Conservation (phyloP, 768 basidiomycete genomes). For the Russula brevipes region DNA sequence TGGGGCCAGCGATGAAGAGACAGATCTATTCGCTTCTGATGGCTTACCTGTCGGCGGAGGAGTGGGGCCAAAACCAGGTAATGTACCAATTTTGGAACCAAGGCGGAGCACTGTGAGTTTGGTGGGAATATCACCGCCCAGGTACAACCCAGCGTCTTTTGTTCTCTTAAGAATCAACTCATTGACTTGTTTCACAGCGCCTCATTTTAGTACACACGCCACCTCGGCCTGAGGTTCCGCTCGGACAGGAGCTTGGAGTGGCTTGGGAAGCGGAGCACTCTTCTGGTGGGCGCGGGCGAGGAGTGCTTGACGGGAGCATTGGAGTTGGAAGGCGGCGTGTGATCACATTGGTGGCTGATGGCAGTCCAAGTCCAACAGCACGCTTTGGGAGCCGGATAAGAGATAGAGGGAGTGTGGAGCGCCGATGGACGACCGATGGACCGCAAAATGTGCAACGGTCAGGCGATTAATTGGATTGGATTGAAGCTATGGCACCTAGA, state of each 20-base stretch:
- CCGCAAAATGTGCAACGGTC: neutral
- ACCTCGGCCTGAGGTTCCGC: slow-evolving; percentile 41
- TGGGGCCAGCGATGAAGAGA: slow-evolving; percentile 31
- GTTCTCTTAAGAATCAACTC: neutral
- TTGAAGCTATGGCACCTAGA: neutral
- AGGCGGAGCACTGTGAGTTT: slow-evolving; percentile 55
- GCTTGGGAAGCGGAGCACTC: slow-evolving; percentile 8
- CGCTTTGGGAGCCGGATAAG: slow-evolving; percentile 1
- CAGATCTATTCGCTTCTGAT: slow-evolving; percentile 27
- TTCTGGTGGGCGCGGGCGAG: neutral
- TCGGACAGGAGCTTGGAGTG: slow-evolving; percentile 10
- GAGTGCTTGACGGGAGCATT: slow-evolving; percentile 4
- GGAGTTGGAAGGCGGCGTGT: slow-evolving; percentile 17
- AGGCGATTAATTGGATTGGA: neutral
- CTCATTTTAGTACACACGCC: slow-evolving; percentile 64
- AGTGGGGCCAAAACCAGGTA: slow-evolving; percentile 23
- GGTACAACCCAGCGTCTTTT: slow-evolving; percentile 36
- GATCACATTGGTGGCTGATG: slow-evolving; percentile 9
- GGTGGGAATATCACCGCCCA: slow-evolving; percentile 74
- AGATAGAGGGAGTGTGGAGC: slow-evolving; percentile 20
- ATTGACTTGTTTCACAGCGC: slow-evolving; percentile 38
- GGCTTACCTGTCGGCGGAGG: slow-evolving; percentile 26
- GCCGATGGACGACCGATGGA: neutral
- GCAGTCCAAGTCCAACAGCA: slow-evolving; percentile 7
- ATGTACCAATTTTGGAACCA: slow-evolving; percentile 44